Percentiles rank a stretch among this genome's conserved stretches.
Conservation (phyloP, 1,139 yeast species). For the Saccharomycopsis hybrid region DNA sequence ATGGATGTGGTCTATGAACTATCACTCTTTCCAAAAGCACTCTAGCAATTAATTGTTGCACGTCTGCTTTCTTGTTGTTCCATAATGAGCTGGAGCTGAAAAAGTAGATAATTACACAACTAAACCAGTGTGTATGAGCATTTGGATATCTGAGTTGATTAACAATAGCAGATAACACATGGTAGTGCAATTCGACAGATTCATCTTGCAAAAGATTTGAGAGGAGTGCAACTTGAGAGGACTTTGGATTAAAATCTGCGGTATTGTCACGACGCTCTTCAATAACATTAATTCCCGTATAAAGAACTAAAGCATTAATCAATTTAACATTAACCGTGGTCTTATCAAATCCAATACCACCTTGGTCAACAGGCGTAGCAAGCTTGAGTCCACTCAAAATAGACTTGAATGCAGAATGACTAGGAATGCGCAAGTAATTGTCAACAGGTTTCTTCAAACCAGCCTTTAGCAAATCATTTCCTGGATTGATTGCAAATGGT, state of each 20-base stretch:
- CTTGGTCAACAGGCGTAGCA: slow-evolving; percentile 43
- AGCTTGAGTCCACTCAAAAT: slow-evolving; percentile 55
- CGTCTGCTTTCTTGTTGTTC: slow-evolving; percentile 42
- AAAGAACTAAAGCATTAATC: slow-evolving; percentile 75
- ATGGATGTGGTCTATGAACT: slow-evolving; percentile 92
- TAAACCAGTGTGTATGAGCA: slow-evolving; percentile 86
- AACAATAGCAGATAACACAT: slow-evolving; percentile 71
- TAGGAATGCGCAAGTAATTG: slow-evolving; percentile 69
- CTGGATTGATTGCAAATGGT: slow-evolving; percentile 50
- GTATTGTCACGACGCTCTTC: slow-evolving; percentile 42
- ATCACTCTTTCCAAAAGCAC: slow-evolving; percentile 80
- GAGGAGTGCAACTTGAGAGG: slow-evolving; percentile 64
- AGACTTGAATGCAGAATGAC: slow-evolving; percentile 60
- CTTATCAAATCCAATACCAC: slow-evolving; percentile 61
- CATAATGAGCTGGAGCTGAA: slow-evolving; percentile 55
- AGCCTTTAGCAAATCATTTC: slow-evolving; percentile 50
- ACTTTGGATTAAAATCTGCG: slow-evolving; percentile 53
- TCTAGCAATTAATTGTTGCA: slow-evolving; percentile 81
- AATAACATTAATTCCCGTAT: slow-evolving; percentile 70
- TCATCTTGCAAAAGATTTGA: slow-evolving; percentile 61
- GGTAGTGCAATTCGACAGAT: slow-evolving; percentile 67
- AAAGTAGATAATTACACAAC: slow-evolving; percentile 62
- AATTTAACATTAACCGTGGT: slow-evolving; percentile 55
- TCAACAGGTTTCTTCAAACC: slow-evolving; percentile 75
- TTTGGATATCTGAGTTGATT: slow-evolving; percentile 92